These are phyloP conservation scores for Trematosphaeria pertusa DNA, from an alignment of 2,329 filamentous ascomycete species.

Conservation along the genomic window DNA sequence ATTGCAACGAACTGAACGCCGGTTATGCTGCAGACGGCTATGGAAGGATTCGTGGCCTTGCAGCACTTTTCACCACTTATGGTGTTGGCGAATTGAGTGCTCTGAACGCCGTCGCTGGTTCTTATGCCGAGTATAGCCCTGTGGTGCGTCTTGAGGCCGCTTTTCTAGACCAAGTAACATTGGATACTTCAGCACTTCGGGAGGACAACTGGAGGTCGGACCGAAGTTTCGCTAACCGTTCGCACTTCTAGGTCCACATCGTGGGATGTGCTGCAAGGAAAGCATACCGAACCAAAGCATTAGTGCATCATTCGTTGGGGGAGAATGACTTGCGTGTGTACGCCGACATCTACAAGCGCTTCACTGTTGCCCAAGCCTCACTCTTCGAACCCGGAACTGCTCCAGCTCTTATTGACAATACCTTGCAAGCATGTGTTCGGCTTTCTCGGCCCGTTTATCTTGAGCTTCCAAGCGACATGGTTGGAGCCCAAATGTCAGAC, in stretches of 20 bases:
- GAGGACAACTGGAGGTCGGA: no score
- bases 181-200: no score
- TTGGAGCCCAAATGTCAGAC: conserved; percentile 44
- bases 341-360: conserved; percentile 56
- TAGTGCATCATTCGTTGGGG: conserved; percentile 72
- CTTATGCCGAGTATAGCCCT: conserved; percentile 74
- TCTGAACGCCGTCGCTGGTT: conserved; percentile 74
- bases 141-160: conserved; percentile 51
- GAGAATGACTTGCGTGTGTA: conserved; percentile 62
- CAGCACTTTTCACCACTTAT: conserved; percentile 76
- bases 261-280: conserved; percentile 58
- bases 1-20: conserved; percentile 62
- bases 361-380: conserved; percentile 59
- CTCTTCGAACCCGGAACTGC: conserved; percentile 55
- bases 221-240: conserved; percentile 20
- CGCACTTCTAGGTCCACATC: conserved; percentile 54
- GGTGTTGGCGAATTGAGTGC: conserved; percentile 72
- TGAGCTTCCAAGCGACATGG: conserved; percentile 62
- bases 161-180: no score
- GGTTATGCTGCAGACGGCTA: conserved; percentile 64
- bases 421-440: conserved; percentile 58
- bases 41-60: conserved; percentile 63
- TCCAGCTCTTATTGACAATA: conserved; percentile 59
- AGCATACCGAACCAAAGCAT: conserved; percentile 51
- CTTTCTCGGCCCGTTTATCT: conserved; percentile 65